Conservation (phyloP, 2,329 filamentous ascomycete species). For the Mycosphaerella sp. region DNA sequence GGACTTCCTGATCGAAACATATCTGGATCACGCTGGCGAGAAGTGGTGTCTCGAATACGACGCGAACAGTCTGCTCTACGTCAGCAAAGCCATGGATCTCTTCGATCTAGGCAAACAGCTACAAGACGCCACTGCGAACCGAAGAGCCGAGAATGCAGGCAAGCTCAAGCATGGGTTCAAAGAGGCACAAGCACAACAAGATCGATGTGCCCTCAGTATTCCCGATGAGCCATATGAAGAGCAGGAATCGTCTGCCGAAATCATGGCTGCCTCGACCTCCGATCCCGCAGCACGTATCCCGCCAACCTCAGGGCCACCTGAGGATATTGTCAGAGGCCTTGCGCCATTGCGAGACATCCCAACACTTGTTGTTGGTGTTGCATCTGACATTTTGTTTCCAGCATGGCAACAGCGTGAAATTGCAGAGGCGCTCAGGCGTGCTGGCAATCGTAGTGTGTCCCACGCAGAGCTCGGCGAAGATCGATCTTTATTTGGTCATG, state of each 20-base stretch:
- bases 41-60: slow-evolving; percentile 98
- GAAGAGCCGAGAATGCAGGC: slow-evolving; percentile 56
- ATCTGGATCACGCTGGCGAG: slow-evolving; percentile 94
- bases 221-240: slow-evolving; percentile 83
- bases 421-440: slow-evolving; percentile 69
- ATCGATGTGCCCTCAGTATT: slow-evolving; percentile 71
- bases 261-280: slow-evolving; percentile 24
- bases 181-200: slow-evolving; percentile 27
- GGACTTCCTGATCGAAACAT: slow-evolving; percentile 96
- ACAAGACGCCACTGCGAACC: slow-evolving; percentile 56
- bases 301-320: slow-evolving; percentile 53
- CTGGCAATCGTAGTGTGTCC: slow-evolving; percentile 73
- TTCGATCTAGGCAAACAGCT: slow-evolving; percentile 79
- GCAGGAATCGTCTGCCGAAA: slow-evolving; percentile 52
- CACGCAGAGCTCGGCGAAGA: slow-evolving; percentile 93
- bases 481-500: slow-evolving; percentile 89
- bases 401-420: slow-evolving; percentile 98
- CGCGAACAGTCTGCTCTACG: slow-evolving; percentile 88
- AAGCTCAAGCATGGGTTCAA: slow-evolving; percentile 45
- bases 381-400: slow-evolving; percentile 92
- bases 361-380: slow-evolving; percentile 84
- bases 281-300: slow-evolving; percentile 17
- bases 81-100: slow-evolving; percentile 98
- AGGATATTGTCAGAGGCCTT: slow-evolving; percentile 74
- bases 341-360: slow-evolving; percentile 66